Conservation (phyloP, 257 asterid species). For the Vinca minor region DNA sequence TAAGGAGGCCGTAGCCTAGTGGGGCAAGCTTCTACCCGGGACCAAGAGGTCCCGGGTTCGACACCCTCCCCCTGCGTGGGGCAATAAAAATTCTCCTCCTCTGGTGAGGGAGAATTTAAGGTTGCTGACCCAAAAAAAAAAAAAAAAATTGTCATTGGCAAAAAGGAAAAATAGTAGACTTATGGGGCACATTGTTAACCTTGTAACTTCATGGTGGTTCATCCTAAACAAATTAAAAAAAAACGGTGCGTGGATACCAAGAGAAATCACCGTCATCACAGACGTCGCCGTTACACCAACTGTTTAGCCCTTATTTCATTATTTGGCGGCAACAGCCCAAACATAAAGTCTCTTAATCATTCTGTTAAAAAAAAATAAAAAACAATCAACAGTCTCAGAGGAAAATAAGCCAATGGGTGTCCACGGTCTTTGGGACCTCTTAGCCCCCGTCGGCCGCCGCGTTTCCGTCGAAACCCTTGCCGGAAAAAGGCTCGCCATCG, state of each 20-base stretch:
- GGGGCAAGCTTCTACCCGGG: no score
- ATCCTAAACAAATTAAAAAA: no score
- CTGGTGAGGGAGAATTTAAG: no score
- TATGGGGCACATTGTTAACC: not conserved
- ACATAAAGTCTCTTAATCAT: not conserved
- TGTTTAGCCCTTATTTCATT: not conserved
- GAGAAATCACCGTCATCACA: not conserved
- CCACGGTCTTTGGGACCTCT: conserved; percentile 91
- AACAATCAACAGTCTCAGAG: no score
- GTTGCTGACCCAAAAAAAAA: no score
- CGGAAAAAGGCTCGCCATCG: conserved; percentile 89
- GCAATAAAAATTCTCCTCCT: no score
- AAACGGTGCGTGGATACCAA: no score
- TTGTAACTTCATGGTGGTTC: not conserved
- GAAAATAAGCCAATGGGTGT: conserved; percentile 95
- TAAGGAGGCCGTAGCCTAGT: no score
- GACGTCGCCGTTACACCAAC: not conserved
- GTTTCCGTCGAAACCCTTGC: conserved; percentile 94
- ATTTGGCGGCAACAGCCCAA: conserved; percentile 18
- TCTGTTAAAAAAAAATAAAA: no score
- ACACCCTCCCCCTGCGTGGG: no score
- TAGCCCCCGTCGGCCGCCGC: conserved; percentile 97
- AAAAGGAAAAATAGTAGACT: not conserved
- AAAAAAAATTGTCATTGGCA: no score
- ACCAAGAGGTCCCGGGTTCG: no score